Conservation (phyloP, 495 filamentous ascomycete genomes). For the Neurospora intermedia region DNA sequence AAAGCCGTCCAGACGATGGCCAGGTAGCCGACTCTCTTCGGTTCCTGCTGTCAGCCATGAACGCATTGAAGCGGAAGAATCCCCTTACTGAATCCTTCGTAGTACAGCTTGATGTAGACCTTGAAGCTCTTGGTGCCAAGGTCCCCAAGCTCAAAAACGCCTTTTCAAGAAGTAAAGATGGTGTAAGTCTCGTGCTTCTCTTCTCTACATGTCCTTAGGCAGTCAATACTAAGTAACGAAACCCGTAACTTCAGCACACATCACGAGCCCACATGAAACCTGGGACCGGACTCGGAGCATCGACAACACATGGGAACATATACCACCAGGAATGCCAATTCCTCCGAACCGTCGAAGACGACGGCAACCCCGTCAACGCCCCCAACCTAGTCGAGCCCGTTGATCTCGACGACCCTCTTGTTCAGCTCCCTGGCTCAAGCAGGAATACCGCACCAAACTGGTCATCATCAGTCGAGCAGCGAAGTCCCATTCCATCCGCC, state of each 20-base stretch:
- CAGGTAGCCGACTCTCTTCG: slow-evolving; percentile 73
- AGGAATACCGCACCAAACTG: slow-evolving; percentile 20
- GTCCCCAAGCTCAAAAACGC: slow-evolving; percentile 42
- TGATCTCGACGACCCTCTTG: slow-evolving; percentile 10
- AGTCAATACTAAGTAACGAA: not conserved
- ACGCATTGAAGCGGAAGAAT: slow-evolving; percentile 76
- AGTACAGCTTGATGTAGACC: slow-evolving; percentile 84
- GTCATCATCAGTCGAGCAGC: slow-evolving; percentile 22
- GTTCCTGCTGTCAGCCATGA: slow-evolving; percentile 83
- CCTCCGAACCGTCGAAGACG: slow-evolving; percentile 21
- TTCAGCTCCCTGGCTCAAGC: slow-evolving; percentile 9
- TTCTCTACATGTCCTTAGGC: not conserved
- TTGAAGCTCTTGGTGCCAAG: slow-evolving; percentile 52
- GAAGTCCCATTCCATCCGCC: slow-evolving; percentile 16
- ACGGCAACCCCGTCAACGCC: slow-evolving; percentile 18
- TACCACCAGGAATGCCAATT: slow-evolving; percentile 26
- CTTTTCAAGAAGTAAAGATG: slow-evolving; percentile 39
- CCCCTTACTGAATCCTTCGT: slow-evolving; percentile 93
- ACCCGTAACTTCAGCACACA: not conserved
- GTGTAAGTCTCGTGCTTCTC: slow-evolving; percentile 23
- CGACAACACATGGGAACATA: not conserved
- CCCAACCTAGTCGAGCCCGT: slow-evolving; percentile 19
- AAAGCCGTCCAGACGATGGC: slow-evolving; percentile 73
- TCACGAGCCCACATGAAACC: not conserved
- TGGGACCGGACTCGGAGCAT: not conserved